Percentiles rank a stretch among this genome's conserved stretches.
These are phyloP conservation scores for Cercospora janseana DNA, from an alignment of 2,329 filamentous ascomycete species.

Conservation along the genomic window DNA sequence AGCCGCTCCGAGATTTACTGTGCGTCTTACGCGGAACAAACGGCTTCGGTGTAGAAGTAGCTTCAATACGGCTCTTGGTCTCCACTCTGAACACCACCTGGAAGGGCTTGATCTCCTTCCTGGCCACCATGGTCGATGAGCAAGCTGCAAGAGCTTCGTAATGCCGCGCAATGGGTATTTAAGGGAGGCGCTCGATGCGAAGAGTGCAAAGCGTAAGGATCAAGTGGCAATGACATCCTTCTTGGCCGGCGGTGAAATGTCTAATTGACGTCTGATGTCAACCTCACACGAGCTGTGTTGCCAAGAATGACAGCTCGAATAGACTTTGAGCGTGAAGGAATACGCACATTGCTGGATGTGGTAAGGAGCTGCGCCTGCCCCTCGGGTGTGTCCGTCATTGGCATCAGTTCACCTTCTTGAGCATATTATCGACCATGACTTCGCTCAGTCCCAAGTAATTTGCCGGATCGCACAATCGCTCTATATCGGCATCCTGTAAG, in stretches of 20 bases:
- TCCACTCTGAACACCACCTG: constrained; percentile 14
- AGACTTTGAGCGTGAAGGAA: constrained; percentile 3
- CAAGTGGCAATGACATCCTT: too few relatives aligned
- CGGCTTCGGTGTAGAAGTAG: neutral
- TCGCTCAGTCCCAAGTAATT: constrained; percentile 33
- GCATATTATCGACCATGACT: constrained; percentile 32
- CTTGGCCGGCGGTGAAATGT: too few relatives aligned
- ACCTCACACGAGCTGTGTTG: neutral
- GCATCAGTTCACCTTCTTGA: constrained; percentile 9
- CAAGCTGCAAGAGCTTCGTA: too few relatives aligned
- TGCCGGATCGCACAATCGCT: constrained; percentile 30
- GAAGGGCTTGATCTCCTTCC: constrained; percentile 4
- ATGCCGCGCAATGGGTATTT: too few relatives aligned
- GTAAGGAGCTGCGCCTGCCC: neutral
- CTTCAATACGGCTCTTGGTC: neutral
- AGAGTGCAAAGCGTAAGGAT: too few relatives aligned
- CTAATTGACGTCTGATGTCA: neutral
- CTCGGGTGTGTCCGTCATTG: neutral
- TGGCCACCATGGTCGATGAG: neutral
- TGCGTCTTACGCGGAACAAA: constrained; percentile 15
- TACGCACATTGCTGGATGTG: neutral
- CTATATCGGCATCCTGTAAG: constrained; percentile 25
- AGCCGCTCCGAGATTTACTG: constrained; percentile 13
- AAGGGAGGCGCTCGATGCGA: too few relatives aligned
- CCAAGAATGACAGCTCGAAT: neutral